Base-by-base conservation (phyloP, 352 stramenopile genomes). In the Pythium dissimile region DNA sequence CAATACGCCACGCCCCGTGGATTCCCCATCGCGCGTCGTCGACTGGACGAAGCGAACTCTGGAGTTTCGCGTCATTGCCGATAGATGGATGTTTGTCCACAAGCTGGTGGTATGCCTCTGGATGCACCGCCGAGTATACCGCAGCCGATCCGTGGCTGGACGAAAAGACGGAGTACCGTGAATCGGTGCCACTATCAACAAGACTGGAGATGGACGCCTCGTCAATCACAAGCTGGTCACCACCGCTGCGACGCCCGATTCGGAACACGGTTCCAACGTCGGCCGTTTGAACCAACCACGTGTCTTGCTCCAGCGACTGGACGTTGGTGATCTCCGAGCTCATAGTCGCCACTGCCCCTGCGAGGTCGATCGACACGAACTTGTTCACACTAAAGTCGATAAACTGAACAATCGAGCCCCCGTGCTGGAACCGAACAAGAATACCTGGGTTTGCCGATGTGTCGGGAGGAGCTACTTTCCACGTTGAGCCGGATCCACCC, bases 211-310 rank as follows among this genome's bases (percentile, higher is more conserved):
- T 35, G 0, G 43, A 20, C 9, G 66, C 74, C 18, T 62, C 30
- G 38, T 67, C 66, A 32, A 87, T 54, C 26, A 71, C 35, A 16
- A 87, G 75, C 13, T 58, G 45, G 9, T 63, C 56, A 16, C 56
- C 54, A 16, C 47, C 35, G 1, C 49, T 28, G 16, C 45, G 20
- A 39, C 66, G 69, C 43, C 52, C 43, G 7, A 87, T 41, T 18
- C 54, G 54, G 55, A 80, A 71, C 24, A 83, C 54, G 18, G 67
- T 28, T 10, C 38, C 42, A 21, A 71, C 57, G 32, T 85, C 46
- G 0, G 66, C 73, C 8, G 77, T 86, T 4, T 73, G 73, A 38
- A 87, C 20, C 5, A 85, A 47, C 79, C 79, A 89, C 46, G 84
- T 67, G 30, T 73, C 58, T 18, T 61, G 51, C 2, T 59, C 66